Base-by-base conservation (phyloP, 1,139 yeast species). In the Sugiyamaella grinbergsii region DNA sequence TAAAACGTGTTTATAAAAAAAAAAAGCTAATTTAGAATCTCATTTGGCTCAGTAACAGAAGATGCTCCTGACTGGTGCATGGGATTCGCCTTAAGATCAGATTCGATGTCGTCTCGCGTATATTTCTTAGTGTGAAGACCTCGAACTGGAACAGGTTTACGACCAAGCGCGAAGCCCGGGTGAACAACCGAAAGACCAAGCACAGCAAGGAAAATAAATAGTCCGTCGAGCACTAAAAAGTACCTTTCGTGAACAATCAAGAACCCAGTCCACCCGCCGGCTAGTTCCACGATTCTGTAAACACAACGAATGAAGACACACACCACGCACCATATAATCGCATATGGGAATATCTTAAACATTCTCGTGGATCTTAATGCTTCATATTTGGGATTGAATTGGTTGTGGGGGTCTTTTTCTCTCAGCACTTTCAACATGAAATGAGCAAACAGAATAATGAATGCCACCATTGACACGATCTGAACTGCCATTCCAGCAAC, bases 401-500 rank as follows among this genome's bases (percentile, higher is more conserved):
- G 53, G 22, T 10, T 24, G 45, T n/a, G 42, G 41, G 5, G 49
- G 40, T 10, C 16, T 33, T 45, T 47, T 22, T 39, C 16, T 49
- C 70, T 60, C 76, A 68, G 75, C 18, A 83, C 67, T 45, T 76
- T 70, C 60, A 67, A 72, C 50, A 80, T 64, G 63, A 84, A 82
- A 54, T 75, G 77, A 45, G 72, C 67, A 78, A 82, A 83, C 42
- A 86, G 72, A 4, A 70, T 36, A 42, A 85, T 66, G 67, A 87
- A 90, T 1, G 82, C 54, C 0, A 80, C 59, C 86, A 90, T 87
- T 10, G 90, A 79, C 18, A 78, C 74, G 10, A 89, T 90, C 70
- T 91, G 97, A 60, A 85, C 73, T 0, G 82, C 81, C 54, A 91
- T 77, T 26, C 97, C 97, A 2, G 81, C 95, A 56, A 88, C 81